Evolutionary conservation across 805 yeast genomes (phyloP), one percentile per base, ranked within the genome.

Genomic region (Jamesozyma gamospora): DNA sequence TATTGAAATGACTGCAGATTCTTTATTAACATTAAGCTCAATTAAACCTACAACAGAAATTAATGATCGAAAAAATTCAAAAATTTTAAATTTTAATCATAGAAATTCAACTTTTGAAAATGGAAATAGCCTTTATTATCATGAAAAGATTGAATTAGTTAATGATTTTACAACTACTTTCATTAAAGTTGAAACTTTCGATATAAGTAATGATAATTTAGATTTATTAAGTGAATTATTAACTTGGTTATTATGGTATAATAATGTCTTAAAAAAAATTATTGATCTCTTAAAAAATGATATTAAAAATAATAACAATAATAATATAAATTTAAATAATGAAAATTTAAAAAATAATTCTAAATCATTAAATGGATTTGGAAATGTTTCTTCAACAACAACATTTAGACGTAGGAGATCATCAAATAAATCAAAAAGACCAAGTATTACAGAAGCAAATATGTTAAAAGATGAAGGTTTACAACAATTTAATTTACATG

Each of bases 391-490:
- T 12, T 17, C 18, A n/a, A 28, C 33, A 21, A 29, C 37, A 16
- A 37, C 44, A 3, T 26, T 42, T 5, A 49, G 52, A 38, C 49
- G 58, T 29, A 55, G 63, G 35, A 41, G 59, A 21, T 51, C 53
- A n/a, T 55, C 61, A 4, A 47, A 46, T 15, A 49, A 50, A 24
- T 50, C 46, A 25, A 51, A 53, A 28, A 50, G 60, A 28, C 56
- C 63, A 3, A 56, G 60, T 33, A 37, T 57, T 19, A 47, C 56
- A 2, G 62, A 58, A 19, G 46, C 62, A 2, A 48, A 52, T 10
- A 56, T 60, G 52, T 38, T 60, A 12, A 56, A 52, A 36, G 63
- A 60, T 32, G 60, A 58, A 41, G 63, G 63, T 6, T 34, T 60
- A 12, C 62, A 54, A 29, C 61, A 60, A 36, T 55, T 52, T 29